These are phyloP conservation scores for Neofusicoccum sp. DNA, from an alignment of 2,329 filamentous ascomycete genomes.

Conservation along the genomic window DNA sequence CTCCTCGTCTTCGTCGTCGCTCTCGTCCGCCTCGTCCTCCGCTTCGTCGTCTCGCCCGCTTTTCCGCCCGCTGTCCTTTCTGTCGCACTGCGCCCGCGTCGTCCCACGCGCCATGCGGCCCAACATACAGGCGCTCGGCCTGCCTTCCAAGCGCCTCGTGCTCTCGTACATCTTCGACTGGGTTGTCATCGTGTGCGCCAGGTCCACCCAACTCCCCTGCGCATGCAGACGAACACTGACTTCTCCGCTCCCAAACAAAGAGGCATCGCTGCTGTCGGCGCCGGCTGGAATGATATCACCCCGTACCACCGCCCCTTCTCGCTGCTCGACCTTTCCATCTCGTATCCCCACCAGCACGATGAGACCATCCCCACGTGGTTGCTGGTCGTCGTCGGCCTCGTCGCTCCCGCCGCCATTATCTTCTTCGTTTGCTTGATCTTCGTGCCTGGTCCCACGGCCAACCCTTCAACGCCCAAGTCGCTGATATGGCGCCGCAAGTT, in stretches of 20 bases:
- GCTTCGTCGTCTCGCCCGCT: no score
- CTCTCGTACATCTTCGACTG: slow-evolving; percentile 73
- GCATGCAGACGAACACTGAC: not conserved
- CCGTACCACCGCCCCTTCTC: slow-evolving; percentile 72
- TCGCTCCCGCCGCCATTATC: slow-evolving; percentile 67
- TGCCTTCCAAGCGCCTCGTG: slow-evolving; percentile 53
- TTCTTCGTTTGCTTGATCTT: slow-evolving; percentile 65
- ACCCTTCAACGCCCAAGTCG: slow-evolving; percentile 59
- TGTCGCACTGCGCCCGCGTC: not conserved
- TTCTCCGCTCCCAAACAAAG: slow-evolving; percentile 30
- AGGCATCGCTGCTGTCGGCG: slow-evolving; percentile 58
- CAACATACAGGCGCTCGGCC: not conserved
- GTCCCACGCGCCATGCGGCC: not conserved
- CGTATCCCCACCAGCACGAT: slow-evolving; percentile 67
- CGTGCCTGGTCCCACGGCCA: slow-evolving; percentile 69
- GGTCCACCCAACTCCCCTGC: not conserved
- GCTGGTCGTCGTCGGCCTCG: slow-evolving; percentile 62
- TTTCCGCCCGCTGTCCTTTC: not conserved
- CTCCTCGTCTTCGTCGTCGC: not conserved
- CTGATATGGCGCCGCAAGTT: slow-evolving; percentile 77
- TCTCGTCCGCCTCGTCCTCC: not conserved
- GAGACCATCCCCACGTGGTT: slow-evolving; percentile 71
- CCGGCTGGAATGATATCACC: slow-evolving; percentile 56
- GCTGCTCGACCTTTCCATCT: slow-evolving; percentile 72
- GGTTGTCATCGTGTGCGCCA: slow-evolving; percentile 61